Evolutionary conservation across 768 basidiomycete genomes (phyloP).

Genomic region (Termitomyces sp.): DNA sequence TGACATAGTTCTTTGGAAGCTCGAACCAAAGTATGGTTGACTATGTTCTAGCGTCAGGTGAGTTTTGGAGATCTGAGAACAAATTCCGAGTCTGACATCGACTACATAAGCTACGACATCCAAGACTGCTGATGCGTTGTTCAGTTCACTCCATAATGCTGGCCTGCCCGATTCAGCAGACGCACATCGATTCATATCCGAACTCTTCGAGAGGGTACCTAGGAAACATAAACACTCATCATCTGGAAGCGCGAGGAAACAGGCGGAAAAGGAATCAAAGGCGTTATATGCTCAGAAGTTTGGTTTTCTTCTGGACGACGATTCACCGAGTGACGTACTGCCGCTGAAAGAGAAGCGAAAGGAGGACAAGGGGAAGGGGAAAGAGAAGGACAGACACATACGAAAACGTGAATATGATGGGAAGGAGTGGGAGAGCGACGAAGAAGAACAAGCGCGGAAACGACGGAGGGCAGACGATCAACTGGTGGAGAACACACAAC

Average conservation of each 20-base stretch:
- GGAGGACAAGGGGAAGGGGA: constrained; percentile 40
- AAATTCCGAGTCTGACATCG: constrained; percentile 1
- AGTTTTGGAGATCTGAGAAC: constrained; percentile 14
- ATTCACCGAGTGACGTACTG: constrained; percentile 37
- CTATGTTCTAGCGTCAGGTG: constrained; percentile 84
- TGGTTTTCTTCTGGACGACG: constrained; percentile 80
- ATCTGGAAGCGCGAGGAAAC: constrained; percentile 44
- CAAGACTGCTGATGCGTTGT: constrained; percentile 76
- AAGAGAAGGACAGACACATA: constrained; percentile 58
- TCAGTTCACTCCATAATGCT: constrained; percentile 63
- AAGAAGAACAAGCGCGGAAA: constrained; percentile 73
- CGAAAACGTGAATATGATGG: constrained; percentile 80
- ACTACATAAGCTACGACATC: constrained; percentile 61
- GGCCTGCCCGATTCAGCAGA: constrained; percentile 81
- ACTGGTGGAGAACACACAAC: constrained; percentile 21
- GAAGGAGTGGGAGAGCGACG: constrained; percentile 89
- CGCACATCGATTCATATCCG: constrained; percentile 72
- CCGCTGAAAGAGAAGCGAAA: constrained; percentile 36
- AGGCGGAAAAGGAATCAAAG: constrained; percentile 73
- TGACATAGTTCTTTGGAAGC: constrained; percentile 68
- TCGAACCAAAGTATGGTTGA: constrained; percentile 82
- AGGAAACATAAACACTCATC: constrained; percentile 62
- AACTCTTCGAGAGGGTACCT: constrained; percentile 75
- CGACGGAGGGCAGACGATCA: constrained; percentile 49
- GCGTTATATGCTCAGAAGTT: constrained; percentile 68